phyloP scores from a whole-genome alignment of 331 rosid species.

The Malus hybrid region DNA sequence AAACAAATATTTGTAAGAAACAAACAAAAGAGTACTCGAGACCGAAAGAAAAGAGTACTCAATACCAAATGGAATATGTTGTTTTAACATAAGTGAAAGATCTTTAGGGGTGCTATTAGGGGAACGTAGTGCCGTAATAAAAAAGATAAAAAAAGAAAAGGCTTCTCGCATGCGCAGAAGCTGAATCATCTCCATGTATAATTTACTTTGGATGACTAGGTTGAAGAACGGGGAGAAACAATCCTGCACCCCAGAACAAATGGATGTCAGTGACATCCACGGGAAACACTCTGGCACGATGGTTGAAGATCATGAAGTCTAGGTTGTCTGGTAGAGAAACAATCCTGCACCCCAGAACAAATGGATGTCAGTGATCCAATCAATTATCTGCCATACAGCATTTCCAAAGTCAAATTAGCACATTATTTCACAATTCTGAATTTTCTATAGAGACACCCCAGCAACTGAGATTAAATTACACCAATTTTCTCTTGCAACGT shows the following conservation, averaged over 20 bases:
- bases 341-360: conserved; percentile 46
- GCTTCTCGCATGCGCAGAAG: too few relatives aligned
- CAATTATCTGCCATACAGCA: background rate
- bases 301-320: conserved; percentile 87
- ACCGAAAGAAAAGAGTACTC: too few relatives aligned
- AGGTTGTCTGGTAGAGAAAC: conserved; percentile 66
- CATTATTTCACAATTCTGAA: background rate
- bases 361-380: conserved; percentile 5
- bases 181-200: background rate
- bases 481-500: background rate
- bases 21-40: too few relatives aligned
- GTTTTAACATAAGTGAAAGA: too few relatives aligned
- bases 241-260: too few relatives aligned
- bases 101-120: too few relatives aligned
- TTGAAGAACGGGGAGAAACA: too few relatives aligned
- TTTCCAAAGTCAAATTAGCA: background rate
- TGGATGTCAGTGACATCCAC: too few relatives aligned
- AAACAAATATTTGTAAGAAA: too few relatives aligned
- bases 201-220: background rate
- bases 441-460: background rate
- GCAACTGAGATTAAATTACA: background rate
- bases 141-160: too few relatives aligned
- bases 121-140: too few relatives aligned
- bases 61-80: too few relatives aligned
- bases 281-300: conserved; percentile 66